Conservation (phyloP, 1,284 basidiomycete species). For the Ganoderma leucocontextum region DNA sequence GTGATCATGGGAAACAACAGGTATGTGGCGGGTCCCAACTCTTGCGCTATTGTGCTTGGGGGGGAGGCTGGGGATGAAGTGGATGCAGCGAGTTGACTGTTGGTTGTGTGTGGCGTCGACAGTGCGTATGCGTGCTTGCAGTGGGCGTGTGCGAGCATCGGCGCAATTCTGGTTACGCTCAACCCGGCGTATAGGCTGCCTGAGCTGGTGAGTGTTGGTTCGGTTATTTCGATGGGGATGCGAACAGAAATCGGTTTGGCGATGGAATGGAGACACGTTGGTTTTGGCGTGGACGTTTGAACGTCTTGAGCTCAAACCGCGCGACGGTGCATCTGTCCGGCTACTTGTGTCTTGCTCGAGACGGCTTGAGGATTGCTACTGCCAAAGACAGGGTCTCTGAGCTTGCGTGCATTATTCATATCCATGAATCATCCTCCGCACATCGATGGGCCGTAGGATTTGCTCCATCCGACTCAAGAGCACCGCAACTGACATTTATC, state of each 20-base stretch:
- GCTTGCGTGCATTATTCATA: not conserved
- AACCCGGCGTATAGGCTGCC: conserved; percentile 82
- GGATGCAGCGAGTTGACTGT: not conserved
- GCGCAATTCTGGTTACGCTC: conserved; percentile 82
- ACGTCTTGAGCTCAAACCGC: not conserved
- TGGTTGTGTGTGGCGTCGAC: not conserved
- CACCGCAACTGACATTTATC: not conserved
- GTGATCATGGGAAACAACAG: conserved; percentile 88
- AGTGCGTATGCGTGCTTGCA: conserved; percentile 84
- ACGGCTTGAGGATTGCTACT: too few relatives aligned
- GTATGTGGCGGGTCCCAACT: conserved; percentile 44
- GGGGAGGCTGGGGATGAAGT: not conserved
- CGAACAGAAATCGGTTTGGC: not conserved
- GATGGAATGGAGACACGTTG: not conserved
- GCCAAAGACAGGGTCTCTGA: not conserved
- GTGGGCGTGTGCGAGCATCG: conserved; percentile 84
- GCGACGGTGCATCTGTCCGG: not conserved
- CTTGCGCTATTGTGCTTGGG: not conserved
- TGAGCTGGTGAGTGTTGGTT: conserved; percentile 65
- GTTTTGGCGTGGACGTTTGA: not conserved
- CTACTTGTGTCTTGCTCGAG: too few relatives aligned
- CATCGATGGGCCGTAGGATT: not conserved
- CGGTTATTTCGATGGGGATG: not conserved
- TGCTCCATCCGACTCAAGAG: not conserved
- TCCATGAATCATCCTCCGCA: not conserved